A percentile compares a stretch with the other conserved stretches of the same genome.
Evolutionary conservation across 2,329 filamentous ascomycete species (phyloP).

Genomic region (Berkeleyomyces basicola): DNA sequence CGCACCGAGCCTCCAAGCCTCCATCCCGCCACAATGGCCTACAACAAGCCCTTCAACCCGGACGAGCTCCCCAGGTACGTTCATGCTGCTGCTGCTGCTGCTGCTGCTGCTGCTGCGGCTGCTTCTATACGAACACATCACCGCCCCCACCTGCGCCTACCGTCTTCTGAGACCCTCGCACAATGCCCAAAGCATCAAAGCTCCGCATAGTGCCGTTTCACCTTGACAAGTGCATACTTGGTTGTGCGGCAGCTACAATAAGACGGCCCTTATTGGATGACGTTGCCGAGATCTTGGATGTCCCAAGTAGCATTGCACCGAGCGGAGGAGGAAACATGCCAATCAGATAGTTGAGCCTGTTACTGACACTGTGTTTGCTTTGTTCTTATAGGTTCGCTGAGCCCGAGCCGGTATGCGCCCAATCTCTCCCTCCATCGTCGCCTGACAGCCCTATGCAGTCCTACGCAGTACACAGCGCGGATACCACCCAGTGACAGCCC

Average conservation of each 20-base stretch:
- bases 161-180: too few relatives aligned
- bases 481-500: not conserved
- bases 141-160: too few relatives aligned
- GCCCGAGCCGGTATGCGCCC: constrained; percentile 44
- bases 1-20: not conserved
- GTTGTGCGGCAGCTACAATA: not conserved
- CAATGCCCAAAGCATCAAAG: not conserved
- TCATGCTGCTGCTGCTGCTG: not conserved
- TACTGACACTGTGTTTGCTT: constrained; percentile 7
- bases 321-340: not conserved
- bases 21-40: constrained; percentile 51
- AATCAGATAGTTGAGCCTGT: not conserved
- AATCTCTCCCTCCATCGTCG: not conserved
- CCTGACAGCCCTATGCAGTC: not conserved
- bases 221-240: not conserved
- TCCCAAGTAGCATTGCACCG: not conserved
- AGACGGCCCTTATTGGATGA: not conserved
- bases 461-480: not conserved
- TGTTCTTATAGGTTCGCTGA: constrained; percentile 46
- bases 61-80: constrained; percentile 84
- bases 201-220: not conserved
- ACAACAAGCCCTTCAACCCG: constrained; percentile 84
- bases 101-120: too few relatives aligned
- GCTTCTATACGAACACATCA: too few relatives aligned
- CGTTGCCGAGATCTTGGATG: not conserved